Evolutionary conservation across 163 green algal genomes (phyloP).

Genomic region (Scenedesmus sp.): DNA sequence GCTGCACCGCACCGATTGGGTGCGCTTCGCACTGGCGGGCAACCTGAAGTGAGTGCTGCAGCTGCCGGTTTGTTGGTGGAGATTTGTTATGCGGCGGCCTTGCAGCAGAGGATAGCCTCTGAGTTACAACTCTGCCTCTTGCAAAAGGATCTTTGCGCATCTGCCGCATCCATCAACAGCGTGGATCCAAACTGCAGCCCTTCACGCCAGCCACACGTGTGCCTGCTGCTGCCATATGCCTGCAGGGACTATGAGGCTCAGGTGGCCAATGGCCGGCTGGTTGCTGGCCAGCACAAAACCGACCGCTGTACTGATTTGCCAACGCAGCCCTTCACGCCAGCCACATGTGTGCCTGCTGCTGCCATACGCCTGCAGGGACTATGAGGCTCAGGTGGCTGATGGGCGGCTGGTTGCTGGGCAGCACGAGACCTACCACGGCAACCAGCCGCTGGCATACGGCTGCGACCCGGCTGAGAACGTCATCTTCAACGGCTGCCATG

Average conservation of each 20-base stretch:
- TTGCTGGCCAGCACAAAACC: not conserved
- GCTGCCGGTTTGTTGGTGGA: not conserved
- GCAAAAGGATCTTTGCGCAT: slow-evolving; percentile 1
- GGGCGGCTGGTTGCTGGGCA: slow-evolving; percentile 61
- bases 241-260: slow-evolving; percentile 67
- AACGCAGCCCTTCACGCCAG: not conserved
- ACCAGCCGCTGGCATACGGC: slow-evolving; percentile 76
- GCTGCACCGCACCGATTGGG: slow-evolving; percentile 74
- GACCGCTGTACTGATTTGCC: not conserved
- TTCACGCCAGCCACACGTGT: not conserved
- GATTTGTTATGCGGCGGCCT: not conserved
- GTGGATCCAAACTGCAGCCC: not conserved
- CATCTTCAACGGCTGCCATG: slow-evolving; percentile 90
- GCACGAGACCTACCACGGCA: slow-evolving; percentile 61
- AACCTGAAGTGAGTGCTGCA: slow-evolving; percentile 75
- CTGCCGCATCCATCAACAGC: slow-evolving; percentile 27
- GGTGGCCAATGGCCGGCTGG: slow-evolving; percentile 10
- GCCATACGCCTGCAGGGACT: slow-evolving; percentile 55
- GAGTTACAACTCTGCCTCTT: too few species aligned
- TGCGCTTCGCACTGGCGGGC: slow-evolving; percentile 76
- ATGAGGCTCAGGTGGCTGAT: slow-evolving; percentile 59
- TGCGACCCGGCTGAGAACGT: slow-evolving; percentile 81
- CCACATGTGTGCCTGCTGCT: not conserved
- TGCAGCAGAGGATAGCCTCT: not conserved
- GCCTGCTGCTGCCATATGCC: not conserved